Evolutionary conservation across 78 protist genomes (phyloP).

Genomic region (Tieghemostelium lacteum): DNA sequence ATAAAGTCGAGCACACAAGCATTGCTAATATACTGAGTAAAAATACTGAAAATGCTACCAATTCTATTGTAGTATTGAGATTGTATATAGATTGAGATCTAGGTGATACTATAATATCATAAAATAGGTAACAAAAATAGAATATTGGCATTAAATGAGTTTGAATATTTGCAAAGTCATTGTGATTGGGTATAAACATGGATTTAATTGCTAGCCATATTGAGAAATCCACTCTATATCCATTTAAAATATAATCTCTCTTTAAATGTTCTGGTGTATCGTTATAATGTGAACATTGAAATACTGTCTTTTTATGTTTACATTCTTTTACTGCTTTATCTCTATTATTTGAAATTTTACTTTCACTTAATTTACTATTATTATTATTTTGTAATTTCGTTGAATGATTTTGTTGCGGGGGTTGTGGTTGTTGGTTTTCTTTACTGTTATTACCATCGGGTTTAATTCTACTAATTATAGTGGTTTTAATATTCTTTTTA

Average conservation of each 20-base stretch:
- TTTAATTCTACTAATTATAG: too few species aligned
- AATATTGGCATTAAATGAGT: conserved; percentile 41
- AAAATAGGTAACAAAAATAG: conserved; percentile 12
- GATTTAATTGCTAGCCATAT: conserved; percentile 26
- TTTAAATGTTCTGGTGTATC: conserved; percentile 52
- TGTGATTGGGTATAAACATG: conserved; percentile 22
- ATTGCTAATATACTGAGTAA: conserved; percentile 2
- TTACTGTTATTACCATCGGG: background rate
- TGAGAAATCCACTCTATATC: conserved; percentile 54
- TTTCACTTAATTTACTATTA: background rate
- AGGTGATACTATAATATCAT: background rate
- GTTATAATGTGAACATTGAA: background rate
- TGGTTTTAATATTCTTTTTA: too few species aligned
- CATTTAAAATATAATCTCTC: conserved; percentile 30
- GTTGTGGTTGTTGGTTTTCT: background rate
- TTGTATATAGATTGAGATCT: too few species aligned
- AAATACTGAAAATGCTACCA: conserved; percentile 4
- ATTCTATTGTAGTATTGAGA: background rate
- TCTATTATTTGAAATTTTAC: too few species aligned
- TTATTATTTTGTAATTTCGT: background rate
- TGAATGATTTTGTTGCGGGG: too few species aligned
- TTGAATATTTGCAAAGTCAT: conserved; percentile 43
- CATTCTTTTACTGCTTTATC: background rate
- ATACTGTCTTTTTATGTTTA: conserved; percentile 5
- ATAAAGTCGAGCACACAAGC: background rate